Conservation (phyloP, 2,329 filamentous ascomycete genomes). For the Xylaria sp. region DNA sequence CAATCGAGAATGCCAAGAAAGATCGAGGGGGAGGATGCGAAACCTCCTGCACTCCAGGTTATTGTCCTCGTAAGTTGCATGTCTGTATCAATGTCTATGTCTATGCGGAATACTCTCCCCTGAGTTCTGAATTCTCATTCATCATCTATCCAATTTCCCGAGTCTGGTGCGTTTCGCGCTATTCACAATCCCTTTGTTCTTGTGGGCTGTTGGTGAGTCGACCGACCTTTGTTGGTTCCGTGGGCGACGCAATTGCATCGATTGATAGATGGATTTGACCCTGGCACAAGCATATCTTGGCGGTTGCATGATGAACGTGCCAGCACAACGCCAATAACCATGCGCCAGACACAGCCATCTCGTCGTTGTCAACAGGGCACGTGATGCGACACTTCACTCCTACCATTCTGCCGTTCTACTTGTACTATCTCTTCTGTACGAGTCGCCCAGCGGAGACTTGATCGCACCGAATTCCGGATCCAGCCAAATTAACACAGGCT, state of each 20-base stretch:
- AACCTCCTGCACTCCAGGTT: constrained; percentile 58
- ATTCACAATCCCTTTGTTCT: constrained; percentile 13
- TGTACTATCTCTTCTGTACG: not conserved
- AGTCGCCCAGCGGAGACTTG: not conserved
- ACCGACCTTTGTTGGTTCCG: constrained; percentile 8
- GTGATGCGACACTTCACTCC: constrained; percentile 1
- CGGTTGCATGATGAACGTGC: constrained; percentile 6
- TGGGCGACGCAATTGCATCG: constrained; percentile 4
- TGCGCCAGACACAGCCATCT: constrained; percentile 14
- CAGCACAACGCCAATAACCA: constrained; percentile 15
- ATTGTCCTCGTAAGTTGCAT: constrained; percentile 62
- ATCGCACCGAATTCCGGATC: not conserved
- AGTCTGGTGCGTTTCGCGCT: no score
- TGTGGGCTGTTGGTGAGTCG: not conserved
- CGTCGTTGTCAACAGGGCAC: constrained; percentile 4
- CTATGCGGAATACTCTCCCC: not conserved
- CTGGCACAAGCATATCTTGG: constrained; percentile 5
- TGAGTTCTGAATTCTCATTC: not conserved
- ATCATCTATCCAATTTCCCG: no score
- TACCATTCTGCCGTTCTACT: not conserved
- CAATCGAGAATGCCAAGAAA: constrained; percentile 11
- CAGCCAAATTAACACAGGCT: not conserved
- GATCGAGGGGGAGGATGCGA: constrained; percentile 21
- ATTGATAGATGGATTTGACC: constrained; percentile 5
- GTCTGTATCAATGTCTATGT: not conserved